Conservation (phyloP, 768 basidiomycete species). For the Astraeus odoratus region DNA sequence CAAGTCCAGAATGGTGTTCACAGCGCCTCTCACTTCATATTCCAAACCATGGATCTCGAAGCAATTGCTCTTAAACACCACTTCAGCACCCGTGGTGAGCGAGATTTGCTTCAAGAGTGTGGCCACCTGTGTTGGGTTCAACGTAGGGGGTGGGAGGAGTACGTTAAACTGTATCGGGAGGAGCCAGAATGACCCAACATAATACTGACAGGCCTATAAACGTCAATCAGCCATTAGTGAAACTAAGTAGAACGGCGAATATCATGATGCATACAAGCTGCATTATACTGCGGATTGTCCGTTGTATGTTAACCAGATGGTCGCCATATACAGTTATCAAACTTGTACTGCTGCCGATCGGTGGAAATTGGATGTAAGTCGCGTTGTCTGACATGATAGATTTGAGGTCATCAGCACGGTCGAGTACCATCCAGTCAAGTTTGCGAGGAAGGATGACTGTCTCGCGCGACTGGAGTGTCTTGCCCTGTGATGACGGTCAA, state of each 20-base stretch:
- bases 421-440: slow-evolving; percentile 97
- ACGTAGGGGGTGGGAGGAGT: slow-evolving; percentile 71
- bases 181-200: slow-evolving; percentile 96
- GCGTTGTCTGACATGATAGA: slow-evolving; percentile 94
- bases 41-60: slow-evolving; percentile 97
- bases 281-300: slow-evolving; percentile 93
- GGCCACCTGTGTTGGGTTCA: slow-evolving; percentile 78
- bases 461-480: slow-evolving; percentile 85
- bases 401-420: slow-evolving; percentile 89
- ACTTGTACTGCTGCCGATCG: slow-evolving; percentile 88
- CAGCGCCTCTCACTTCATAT: slow-evolving; percentile 80
- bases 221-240: slow-evolving; percentile 9
- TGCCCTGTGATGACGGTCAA: no score
- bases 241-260: not conserved
- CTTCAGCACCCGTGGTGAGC: slow-evolving; percentile 81
- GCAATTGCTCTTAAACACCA: slow-evolving; percentile 95
- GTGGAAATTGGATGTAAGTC: slow-evolving; percentile 90
- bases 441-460: slow-evolving; percentile 94
- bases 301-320: slow-evolving; percentile 87
- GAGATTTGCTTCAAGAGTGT: slow-evolving; percentile 84
- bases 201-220: slow-evolving; percentile 83
- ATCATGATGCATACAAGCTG: slow-evolving; percentile 59
- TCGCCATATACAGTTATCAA: slow-evolving; percentile 93
- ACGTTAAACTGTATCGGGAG: slow-evolving; percentile 92
- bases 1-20: slow-evolving; percentile 81